Base-by-base conservation (phyloP, 805 yeast species). In the Sugiyamaella lignohabitans region DNA sequence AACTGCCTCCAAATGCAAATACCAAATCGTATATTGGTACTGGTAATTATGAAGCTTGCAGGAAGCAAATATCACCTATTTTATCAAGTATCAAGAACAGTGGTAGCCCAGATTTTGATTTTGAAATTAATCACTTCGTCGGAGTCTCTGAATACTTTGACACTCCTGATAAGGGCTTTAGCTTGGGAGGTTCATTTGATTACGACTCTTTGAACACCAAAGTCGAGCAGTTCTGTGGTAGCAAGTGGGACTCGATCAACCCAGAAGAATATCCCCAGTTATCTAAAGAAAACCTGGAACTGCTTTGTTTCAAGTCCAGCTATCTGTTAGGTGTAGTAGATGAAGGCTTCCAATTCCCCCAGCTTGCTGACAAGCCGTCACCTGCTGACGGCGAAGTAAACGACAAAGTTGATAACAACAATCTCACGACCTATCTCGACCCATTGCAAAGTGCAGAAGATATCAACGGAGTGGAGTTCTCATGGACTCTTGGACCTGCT, bases 91-190 rank as follows among this genome's bases (percentile, higher is more conserved):
- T 54, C 37, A 22, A 38, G 27, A 38, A 53, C 16, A 43, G 45
- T 2, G 24, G 41, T 10, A 22, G 29, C 18, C 98, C 98, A 3
- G 76, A 72, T 27, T 79, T 93, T 53, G 87, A 89, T 65, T 88
- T 87, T 59, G 75, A 75, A 16, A 73, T 75, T 42, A 95, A 88
- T 57, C 84, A 80, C 58, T 93, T 93, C 65, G 83, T 93, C 19
- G 99, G 98, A 0, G 82, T 91, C 19, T 86, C 96, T 4, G 99
- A 93, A 64, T 93, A 87, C 67, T 93, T 97, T 96, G 93, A 93
- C 62, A 87, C 97, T 0, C 87, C 96, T 2, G 84, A 88, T 56
- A 96, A 91, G 59, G 80, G 91, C 2, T 89, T 89, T 62, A 78
- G 82, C 38, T 74, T 88, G 68, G 93, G 95, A 2, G 98, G 97